Conservation (phyloP, 2,329 filamentous ascomycete species). For the Penicillium sp. region DNA sequence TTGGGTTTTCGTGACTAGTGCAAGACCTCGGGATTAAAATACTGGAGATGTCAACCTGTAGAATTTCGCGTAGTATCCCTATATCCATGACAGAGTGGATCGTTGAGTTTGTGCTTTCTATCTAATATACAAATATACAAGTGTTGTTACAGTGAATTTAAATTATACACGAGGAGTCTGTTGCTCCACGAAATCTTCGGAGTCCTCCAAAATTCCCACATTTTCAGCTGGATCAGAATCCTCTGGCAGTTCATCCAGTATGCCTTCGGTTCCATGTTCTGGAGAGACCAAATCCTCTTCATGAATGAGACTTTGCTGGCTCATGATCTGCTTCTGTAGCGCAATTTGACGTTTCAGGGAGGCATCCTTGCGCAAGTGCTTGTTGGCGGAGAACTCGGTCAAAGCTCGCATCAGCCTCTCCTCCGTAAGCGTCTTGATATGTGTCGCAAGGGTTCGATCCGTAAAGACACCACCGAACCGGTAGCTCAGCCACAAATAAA, state of each 20-base stretch:
- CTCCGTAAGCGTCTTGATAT: conserved; percentile 77
- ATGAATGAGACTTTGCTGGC: conserved; percentile 28
- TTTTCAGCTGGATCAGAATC: conserved; percentile 1
- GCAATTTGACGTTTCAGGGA: conserved; percentile 40
- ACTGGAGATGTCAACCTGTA: too few relatives aligned
- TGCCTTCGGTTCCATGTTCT: conserved; percentile 7
- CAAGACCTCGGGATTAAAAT: too few relatives aligned
- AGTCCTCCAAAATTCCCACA: neutral
- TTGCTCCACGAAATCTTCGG: neutral
- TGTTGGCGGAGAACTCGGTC: conserved; percentile 54
- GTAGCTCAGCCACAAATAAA: conserved; percentile 93
- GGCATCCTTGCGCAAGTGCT: conserved; percentile 41
- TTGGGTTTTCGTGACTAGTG: too few relatives aligned
- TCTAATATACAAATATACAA: conserved; percentile 21
- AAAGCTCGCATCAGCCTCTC: conserved; percentile 68
- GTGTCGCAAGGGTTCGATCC: conserved; percentile 71
- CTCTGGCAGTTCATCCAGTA: conserved; percentile 19
- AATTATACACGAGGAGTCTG: neutral
- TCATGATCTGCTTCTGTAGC: conserved; percentile 36
- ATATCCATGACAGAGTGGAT: neutral
- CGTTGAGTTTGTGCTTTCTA: conserved; percentile 15
- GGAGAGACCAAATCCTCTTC: conserved; percentile 18
- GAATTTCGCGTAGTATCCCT: too few relatives aligned
- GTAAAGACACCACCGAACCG: conserved; percentile 79
- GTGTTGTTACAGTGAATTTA: neutral